A percentile compares a stretch with the other conserved stretches of the same genome.
Evolutionary conservation across 371 early-diverging fungal species (phyloP).

Genomic region (Mucor piriformis): DNA sequence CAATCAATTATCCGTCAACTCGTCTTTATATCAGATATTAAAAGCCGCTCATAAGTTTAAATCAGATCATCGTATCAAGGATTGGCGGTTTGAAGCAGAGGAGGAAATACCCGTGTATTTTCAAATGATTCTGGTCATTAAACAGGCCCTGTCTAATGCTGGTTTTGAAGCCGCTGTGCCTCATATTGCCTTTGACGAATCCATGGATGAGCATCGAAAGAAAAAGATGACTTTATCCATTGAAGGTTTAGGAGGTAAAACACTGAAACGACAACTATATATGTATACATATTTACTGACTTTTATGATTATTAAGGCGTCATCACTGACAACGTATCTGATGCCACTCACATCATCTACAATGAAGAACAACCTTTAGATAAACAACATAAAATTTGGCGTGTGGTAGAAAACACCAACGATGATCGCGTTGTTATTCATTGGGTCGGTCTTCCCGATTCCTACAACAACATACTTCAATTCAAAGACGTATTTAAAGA

Average conservation of each 20-base stretch:
- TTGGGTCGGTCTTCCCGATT: slow-evolving; percentile 76
- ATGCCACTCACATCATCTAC: slow-evolving; percentile 68
- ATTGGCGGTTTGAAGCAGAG: slow-evolving; percentile 62
- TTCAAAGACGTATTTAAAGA: slow-evolving; percentile 12
- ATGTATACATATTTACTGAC: not conserved
- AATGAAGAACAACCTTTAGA: slow-evolving; percentile 18
- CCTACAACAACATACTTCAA: slow-evolving; percentile 68
- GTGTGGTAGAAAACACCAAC: slow-evolving; percentile 32
- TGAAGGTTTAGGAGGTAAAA: slow-evolving; percentile 54
- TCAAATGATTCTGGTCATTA: slow-evolving; percentile 47
- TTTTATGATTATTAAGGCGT: slow-evolving; percentile 26
- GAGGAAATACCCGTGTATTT: slow-evolving; percentile 42
- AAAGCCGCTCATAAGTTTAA: slow-evolving; percentile 59
- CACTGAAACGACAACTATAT: not conserved
- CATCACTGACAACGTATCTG: slow-evolving; percentile 29
- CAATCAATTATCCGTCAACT: slow-evolving; percentile 28
- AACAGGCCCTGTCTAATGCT: slow-evolving; percentile 32
- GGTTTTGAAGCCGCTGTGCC: slow-evolving; percentile 41
- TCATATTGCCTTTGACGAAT: slow-evolving; percentile 49
- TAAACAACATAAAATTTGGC: slow-evolving; percentile 18
- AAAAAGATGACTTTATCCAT: slow-evolving; percentile 40
- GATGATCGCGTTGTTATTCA: slow-evolving; percentile 65
- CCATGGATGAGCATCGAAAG: slow-evolving; percentile 45
- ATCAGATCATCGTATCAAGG: slow-evolving; percentile 44
- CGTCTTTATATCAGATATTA: slow-evolving; percentile 54